Evolutionary conservation across 257 asterid genomes (phyloP), one percentile per base, ranked within the genome.

Genomic region (Salvia rosmarinus): DNA sequence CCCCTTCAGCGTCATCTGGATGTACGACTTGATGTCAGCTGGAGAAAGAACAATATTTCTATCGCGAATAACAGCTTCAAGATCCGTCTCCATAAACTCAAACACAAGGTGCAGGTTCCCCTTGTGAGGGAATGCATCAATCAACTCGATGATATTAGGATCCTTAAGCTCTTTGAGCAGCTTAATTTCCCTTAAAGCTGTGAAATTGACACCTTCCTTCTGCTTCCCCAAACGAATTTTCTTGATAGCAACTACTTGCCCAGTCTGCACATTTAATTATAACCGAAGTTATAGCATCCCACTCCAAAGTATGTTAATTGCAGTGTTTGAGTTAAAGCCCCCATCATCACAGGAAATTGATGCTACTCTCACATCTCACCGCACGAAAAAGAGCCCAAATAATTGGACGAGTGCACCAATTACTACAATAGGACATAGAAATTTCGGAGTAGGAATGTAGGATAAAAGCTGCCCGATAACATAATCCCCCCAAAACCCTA

Each of bases 31-130:
- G 73, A 86, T 85, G 79, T 94, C 99, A 46, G 95, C 93, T 13
- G 99, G 98, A 9, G 99, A 91, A 40, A 94, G 96, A 67, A 94
- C 84, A 23, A 91, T 91, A 74, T 91, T 88, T 68, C 93, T 85
- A 79, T 95, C 98, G 51, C 98, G 97, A 76, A 95, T 95, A 72
- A 95, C 99, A 5, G 99, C 97, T 81, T 95, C 99, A 12, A 95
- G 83, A 81, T 95, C 98, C 42, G 99, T 95, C 89, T 95, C 99
- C 99, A 95, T 95, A 75, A 95, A 95, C 83, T 95, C 99, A 82
- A 95, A 95, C 78, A 95, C 99, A 40, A 95, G 97, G 81, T 91
- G 96, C 87, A 95, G 80, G 83, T 95, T 95, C 66, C 96, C 99
- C 66, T 95, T 91, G 75, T 91, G 96, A 13, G 96, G 93, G 64